phyloP scores from a whole-genome alignment of 768 basidiomycete genomes.

The Cystofilobasidium macerans region DNA sequence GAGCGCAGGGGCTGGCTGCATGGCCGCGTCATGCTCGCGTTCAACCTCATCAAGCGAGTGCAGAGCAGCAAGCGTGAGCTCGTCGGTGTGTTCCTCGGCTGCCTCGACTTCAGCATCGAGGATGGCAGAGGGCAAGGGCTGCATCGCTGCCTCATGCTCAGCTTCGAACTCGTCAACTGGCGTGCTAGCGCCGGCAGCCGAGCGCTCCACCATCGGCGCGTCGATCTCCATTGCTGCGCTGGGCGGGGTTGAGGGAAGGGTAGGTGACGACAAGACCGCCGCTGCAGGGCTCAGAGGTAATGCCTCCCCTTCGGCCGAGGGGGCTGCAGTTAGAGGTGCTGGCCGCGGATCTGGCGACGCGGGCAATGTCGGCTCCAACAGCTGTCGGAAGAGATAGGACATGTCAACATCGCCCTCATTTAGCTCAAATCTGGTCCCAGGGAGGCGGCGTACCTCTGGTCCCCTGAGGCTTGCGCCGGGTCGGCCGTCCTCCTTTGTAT shows the following conservation, averaged over 20 bases:
- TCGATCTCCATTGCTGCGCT: background rate
- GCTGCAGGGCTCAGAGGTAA: background rate
- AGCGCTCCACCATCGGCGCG: background rate
- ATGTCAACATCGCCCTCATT: too few relatives aligned
- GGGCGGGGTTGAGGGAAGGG: too few relatives aligned
- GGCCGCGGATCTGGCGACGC: too few relatives aligned
- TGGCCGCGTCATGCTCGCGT: background rate
- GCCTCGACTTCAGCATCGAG: background rate
- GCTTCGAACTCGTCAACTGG: background rate
- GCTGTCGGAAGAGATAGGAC: too few relatives aligned
- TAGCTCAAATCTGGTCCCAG: too few relatives aligned
- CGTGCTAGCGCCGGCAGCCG: background rate
- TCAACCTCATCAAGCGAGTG: background rate
- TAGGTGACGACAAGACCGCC: background rate
- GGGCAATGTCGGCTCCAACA: too few relatives aligned
- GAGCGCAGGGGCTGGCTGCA: background rate
- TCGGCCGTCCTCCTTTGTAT: too few relatives aligned
- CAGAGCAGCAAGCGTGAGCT: background rate
- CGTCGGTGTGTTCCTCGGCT: background rate
- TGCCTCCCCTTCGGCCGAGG: too few relatives aligned
- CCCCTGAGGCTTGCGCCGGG: too few relatives aligned
- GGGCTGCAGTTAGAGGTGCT: too few relatives aligned
- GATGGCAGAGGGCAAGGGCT: background rate
- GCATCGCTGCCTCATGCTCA: constrained; percentile 14
- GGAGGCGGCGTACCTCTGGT: too few relatives aligned